phyloP scores from a whole-genome alignment of 179 eudicot species.

The Kewa caespitosa region DNA sequence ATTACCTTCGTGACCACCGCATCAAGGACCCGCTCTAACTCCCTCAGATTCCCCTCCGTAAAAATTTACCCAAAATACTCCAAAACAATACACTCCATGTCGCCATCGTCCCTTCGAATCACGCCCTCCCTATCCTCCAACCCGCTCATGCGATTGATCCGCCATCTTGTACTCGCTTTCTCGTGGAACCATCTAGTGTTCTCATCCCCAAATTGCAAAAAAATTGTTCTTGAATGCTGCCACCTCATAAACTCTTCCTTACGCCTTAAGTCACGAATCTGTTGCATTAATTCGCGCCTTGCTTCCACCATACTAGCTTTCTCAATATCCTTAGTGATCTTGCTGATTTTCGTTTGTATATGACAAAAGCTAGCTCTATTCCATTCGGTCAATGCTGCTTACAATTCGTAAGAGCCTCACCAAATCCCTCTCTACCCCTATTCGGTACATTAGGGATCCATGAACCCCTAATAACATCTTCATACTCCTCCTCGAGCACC shows the following conservation, averaged over 20 bases:
- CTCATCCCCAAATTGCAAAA: background rate
- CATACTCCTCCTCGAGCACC: background rate
- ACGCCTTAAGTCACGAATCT: background rate
- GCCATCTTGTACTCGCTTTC: background rate
- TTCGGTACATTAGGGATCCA: background rate
- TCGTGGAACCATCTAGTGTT: background rate
- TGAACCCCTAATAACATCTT: background rate
- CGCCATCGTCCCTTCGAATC: background rate
- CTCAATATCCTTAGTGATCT: background rate
- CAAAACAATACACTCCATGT: background rate
- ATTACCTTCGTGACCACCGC: background rate
- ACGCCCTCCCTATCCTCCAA: background rate
- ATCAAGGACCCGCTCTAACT: background rate
- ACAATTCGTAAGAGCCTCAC: background rate
- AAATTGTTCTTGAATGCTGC: background rate
- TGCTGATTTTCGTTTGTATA: background rate
- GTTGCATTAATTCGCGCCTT: background rate
- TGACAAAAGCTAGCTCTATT: background rate
- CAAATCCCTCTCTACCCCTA: background rate
- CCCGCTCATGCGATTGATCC: background rate
- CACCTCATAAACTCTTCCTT: background rate
- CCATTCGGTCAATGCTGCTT: too few species aligned
- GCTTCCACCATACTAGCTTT: background rate
- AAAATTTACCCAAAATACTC: background rate
- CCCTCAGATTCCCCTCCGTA: background rate